Percentiles rank a stretch among this genome's conserved stretches.
These are phyloP conservation scores for Candolleomyces eurysporus DNA, from an alignment of 768 basidiomycete genomes.

Conservation along the genomic window DNA sequence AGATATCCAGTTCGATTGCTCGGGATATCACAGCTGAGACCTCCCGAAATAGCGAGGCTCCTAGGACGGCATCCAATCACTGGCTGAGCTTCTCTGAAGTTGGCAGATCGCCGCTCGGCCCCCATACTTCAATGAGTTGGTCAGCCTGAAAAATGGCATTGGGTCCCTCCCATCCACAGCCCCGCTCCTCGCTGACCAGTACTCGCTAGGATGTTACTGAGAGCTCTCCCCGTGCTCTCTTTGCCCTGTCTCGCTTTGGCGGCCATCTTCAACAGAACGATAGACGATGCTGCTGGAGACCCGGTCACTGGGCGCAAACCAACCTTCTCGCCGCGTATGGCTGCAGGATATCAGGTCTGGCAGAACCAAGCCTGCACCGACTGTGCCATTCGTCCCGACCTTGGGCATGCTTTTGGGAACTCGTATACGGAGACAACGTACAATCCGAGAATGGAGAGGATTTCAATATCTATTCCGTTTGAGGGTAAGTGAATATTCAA, in stretches of 20 bases:
- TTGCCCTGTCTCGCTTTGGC: conserved; percentile 2
- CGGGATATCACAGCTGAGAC: no score
- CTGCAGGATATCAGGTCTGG: conserved; percentile 18
- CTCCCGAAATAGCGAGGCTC: no score
- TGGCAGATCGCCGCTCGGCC: no score
- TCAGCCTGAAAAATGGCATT: no score
- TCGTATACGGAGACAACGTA: conserved; percentile 34
- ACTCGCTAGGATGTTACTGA: no score
- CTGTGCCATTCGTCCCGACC: conserved; percentile 22
- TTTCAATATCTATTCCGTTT: conserved; percentile 26
- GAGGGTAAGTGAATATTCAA: conserved; percentile 13
- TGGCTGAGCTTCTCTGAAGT: no score
- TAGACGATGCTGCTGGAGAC: conserved; percentile 34
- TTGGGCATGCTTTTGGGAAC: conserved; percentile 15
- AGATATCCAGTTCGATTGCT: no score
- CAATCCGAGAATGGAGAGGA: conserved; percentile 18
- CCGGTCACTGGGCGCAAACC: conserved; percentile 21
- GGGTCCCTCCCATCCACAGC: no score
- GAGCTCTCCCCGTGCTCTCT: no score
- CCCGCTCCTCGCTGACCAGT: no score
- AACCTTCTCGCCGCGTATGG: conserved; percentile 20
- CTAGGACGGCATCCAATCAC: no score
- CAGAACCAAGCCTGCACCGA: conserved; percentile 17
- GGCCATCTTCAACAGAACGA: conserved; percentile 25
- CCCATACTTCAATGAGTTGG: no score